phyloP scores from a whole-genome alignment of 1,284 basidiomycete species.

The Rhodotorula sp. region DNA sequence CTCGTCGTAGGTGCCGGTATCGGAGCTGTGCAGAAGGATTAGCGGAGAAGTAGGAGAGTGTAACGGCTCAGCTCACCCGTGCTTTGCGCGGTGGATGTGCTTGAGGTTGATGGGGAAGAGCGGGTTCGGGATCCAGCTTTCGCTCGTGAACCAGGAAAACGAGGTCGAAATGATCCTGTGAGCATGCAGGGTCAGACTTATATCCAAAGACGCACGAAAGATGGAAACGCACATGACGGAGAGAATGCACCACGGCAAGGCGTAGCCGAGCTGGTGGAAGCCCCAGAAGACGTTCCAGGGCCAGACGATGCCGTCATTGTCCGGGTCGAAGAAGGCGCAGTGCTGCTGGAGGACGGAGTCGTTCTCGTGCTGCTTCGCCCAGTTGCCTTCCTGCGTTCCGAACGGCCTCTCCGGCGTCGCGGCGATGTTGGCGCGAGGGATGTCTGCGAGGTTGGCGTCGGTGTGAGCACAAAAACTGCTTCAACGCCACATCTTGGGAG shows the following conservation, averaged over 20 bases:
- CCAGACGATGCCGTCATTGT: slow-evolving; percentile 47
- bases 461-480: no score
- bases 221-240: slow-evolving; percentile 39
- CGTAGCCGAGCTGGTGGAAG: slow-evolving; percentile 44
- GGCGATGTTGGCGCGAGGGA: slow-evolving; percentile 38
- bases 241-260: slow-evolving; percentile 42
- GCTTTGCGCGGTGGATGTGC: slow-evolving; percentile 46
- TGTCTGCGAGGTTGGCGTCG: slow-evolving; percentile 10
- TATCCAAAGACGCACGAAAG: no score
- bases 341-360: slow-evolving; percentile 41
- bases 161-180: slow-evolving; percentile 43
- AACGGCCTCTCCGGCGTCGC: slow-evolving; percentile 25
- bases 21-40: slow-evolving; percentile 12
- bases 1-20: slow-evolving; percentile 45
- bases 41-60: no score
- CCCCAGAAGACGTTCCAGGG: slow-evolving; percentile 43
- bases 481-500: no score
- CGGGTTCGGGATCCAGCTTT: slow-evolving; percentile 42
- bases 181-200: not conserved
- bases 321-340: slow-evolving; percentile 45
- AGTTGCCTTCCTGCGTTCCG: slow-evolving; percentile 33
- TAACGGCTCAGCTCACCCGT: slow-evolving; percentile 27
- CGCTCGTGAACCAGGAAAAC: slow-evolving; percentile 27
- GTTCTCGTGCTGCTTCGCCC: slow-evolving; percentile 37
- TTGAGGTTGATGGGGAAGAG: slow-evolving; percentile 45